Evolutionary conservation across 2,329 filamentous ascomycete genomes (phyloP).

Genomic region (Endoconidiophora laricicola): DNA sequence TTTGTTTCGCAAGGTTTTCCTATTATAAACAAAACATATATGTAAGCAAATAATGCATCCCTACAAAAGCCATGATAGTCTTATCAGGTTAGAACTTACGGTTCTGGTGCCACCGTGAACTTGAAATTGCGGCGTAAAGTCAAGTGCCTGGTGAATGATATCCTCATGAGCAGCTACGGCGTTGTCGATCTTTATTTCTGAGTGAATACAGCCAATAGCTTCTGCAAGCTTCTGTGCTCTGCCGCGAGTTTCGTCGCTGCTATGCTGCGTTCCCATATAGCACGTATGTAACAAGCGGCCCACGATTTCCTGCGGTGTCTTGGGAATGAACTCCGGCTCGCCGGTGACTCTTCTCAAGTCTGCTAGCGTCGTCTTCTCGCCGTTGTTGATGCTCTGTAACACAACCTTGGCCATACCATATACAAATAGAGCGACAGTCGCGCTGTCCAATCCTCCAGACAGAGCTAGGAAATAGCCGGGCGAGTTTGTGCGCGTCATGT

Average conservation of each 20-base stretch:
- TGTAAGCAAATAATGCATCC: background rate
- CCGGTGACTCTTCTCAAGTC: conserved; percentile 18
- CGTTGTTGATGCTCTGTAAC: conserved; percentile 30
- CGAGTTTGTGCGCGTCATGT: conserved; percentile 31
- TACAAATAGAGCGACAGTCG: conserved; percentile 17
- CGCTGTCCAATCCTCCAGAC: conserved; percentile 21
- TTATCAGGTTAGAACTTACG: background rate
- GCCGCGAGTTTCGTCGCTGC: conserved; percentile 37
- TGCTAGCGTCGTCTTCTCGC: conserved; percentile 16
- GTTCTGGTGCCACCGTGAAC: conserved; percentile 39
- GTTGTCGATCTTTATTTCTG: conserved; percentile 57
- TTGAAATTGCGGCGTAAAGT: conserved; percentile 25
- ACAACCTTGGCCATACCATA: conserved; percentile 40
- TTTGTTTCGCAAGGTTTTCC: conserved; percentile 49
- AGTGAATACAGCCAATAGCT: conserved; percentile 55
- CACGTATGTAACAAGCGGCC: conserved; percentile 25
- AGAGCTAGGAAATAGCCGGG: conserved; percentile 38
- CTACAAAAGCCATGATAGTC: background rate
- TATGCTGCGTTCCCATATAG: conserved; percentile 47
- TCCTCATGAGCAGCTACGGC: conserved; percentile 37
- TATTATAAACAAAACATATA: background rate
- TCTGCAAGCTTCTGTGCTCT: conserved; percentile 43
- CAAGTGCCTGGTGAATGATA: conserved; percentile 17
- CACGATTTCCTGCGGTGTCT: conserved; percentile 38
- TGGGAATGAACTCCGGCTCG: conserved; percentile 28